Evolutionary conservation across 768 basidiomycete genomes (phyloP), one percentile per base, ranked within the genome.

Genomic region (Auricularia heimuer): DNA sequence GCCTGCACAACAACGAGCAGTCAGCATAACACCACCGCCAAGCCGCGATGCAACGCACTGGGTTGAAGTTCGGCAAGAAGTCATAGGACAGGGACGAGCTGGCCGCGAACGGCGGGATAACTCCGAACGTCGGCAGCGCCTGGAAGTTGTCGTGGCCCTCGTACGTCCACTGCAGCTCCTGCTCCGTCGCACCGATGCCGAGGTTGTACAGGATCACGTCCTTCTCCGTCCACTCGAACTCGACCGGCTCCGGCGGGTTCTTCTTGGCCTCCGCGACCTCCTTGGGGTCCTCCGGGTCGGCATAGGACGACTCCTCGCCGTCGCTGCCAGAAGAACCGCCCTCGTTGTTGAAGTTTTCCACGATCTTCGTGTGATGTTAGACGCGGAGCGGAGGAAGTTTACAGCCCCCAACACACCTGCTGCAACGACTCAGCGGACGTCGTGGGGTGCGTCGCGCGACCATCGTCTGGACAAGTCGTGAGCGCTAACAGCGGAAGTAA

Each of bases 151-250:
- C 92, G 72, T 93, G 82, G 51, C 88, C 87, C 77, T 99, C 97
- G 70, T 85, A 98, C 11, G 87, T 86, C 89, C 92, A 94, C 68
- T 93, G 85, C 4, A 98, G 82, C 65, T 99, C 94, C 70, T 90
- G 85, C 77, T 89, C 94, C 1, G 89, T 95, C 29, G 95, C 97
- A 11, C 97, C 97, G 65, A 98, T 77, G 44, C 96, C 95, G 42
- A 98, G 80, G 76, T 98, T 98, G 79, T 98, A 99, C 10, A 98
- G 79, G 68, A 97, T 89, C 44, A 98, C 85, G 72, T 98, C 94
- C 35, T 90, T 83, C 79, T 97, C 94, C 7, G 87, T 86, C 75
- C 90, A 99, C 24, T 74, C 80, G 76, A 84, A 95, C 51, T 85
- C 83, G 51, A 81, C 77, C 4, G 84, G 79, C 4, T 85, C 81